A percentile compares a stretch with the other conserved stretches of the same genome.
Evolutionary conservation across 2,329 filamentous ascomycete species (phyloP).

Genomic region (Trichoderma breve): DNA sequence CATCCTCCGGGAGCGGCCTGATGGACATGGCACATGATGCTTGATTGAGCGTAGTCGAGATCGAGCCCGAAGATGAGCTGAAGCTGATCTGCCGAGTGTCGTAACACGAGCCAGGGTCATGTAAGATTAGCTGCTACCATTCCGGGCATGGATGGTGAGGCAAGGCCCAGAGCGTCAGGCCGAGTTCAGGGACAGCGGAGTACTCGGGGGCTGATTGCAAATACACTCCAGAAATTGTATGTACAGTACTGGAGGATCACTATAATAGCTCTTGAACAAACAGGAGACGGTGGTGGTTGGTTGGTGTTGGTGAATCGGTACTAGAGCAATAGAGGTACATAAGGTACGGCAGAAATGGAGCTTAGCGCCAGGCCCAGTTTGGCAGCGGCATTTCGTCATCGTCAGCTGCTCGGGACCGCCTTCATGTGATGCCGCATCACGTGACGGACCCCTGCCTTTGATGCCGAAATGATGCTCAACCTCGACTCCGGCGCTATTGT

Average conservation of each 20-base stretch:
- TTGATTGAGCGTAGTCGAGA: slow-evolving; percentile 23
- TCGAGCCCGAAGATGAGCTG: background rate
- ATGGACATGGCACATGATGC: slow-evolving; percentile 55
- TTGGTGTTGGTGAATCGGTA: background rate
- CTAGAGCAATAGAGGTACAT: too few species aligned
- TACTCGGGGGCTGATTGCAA: background rate
- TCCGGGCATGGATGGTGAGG: background rate
- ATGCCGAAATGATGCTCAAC: slow-evolving; percentile 18
- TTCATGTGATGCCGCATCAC: slow-evolving; percentile 17
- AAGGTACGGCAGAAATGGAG: background rate
- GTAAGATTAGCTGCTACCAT: slow-evolving; percentile 8
- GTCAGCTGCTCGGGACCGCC: background rate
- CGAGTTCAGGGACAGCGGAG: background rate
- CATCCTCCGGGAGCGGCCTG: slow-evolving; percentile 65
- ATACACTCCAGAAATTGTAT: background rate
- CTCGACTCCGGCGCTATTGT: slow-evolving; percentile 6
- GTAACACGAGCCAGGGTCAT: slow-evolving; percentile 3
- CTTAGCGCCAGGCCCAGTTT: background rate
- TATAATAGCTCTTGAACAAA: background rate
- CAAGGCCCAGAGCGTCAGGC: background rate
- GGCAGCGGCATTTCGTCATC: slow-evolving; percentile 16
- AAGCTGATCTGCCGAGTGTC: background rate
- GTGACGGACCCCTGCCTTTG: slow-evolving; percentile 3
- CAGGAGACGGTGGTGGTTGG: background rate
- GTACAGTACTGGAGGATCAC: background rate